Conservation (phyloP, 768 basidiomycete species). For the Jaapia argillacea region DNA sequence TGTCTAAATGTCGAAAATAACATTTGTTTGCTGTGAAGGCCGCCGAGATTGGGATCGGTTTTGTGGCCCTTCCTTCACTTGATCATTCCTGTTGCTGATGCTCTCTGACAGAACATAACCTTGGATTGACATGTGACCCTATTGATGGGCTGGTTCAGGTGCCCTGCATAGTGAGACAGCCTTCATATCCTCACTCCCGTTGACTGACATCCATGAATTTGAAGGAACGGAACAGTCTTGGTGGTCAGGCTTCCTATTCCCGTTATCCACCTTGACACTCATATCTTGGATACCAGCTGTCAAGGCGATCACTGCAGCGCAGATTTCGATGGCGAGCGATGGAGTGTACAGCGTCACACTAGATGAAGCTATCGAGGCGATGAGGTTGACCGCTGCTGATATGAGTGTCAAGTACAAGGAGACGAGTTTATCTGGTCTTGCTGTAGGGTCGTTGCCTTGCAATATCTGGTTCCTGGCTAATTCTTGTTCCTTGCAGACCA, state of each 20-base stretch:
- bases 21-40: conserved; percentile 29
- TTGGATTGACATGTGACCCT: conserved; percentile 90
- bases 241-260: conserved; percentile 37
- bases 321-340: conserved; percentile 87
- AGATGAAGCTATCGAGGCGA: conserved; percentile 94
- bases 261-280: too few relatives aligned
- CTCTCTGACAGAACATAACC: conserved; percentile 59
- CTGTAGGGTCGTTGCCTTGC: conserved; percentile 28
- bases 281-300: too few relatives aligned
- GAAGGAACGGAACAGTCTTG: conserved; percentile 78
- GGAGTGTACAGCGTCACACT: conserved; percentile 81
- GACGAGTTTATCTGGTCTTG: conserved; percentile 79
- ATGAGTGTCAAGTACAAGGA: conserved; percentile 97
- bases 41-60: conserved; percentile 87
- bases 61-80: conserved; percentile 10
- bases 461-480: conserved; percentile 5
- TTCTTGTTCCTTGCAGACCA: conserved; percentile 32
- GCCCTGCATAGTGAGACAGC: conserved; percentile 76
- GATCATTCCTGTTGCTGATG: neutral
- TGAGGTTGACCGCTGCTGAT: conserved; percentile 86
- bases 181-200: conserved; percentile 5
- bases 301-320: conserved; percentile 89
- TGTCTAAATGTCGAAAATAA: neutral
- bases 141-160: conserved; percentile 91
- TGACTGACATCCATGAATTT: too few relatives aligned